Evolutionary conservation across 371 early-diverging fungal species (phyloP), one percentile per base, ranked within the genome.

Genomic region (Apophysomyces elegans): DNA sequence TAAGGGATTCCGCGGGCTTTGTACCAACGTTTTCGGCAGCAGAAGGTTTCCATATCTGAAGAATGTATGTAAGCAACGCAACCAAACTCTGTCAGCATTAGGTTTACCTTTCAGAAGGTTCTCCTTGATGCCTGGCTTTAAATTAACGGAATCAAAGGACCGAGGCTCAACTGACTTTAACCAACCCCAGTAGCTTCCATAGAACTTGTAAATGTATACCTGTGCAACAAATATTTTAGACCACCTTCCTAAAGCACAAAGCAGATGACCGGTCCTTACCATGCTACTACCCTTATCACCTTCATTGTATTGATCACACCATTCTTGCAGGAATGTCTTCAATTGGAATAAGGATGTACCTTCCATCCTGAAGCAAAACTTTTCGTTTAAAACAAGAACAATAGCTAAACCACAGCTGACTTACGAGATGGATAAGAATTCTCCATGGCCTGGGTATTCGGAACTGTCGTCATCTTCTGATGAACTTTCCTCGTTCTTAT

Each of bases 1-100:
- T 96, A 97, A 11, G 98, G 98, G 59, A 97, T 92, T 7, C 96
- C 97, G 26, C 95, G 87, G 50, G 91, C 90, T 4, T 87, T 72
- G 65, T 96, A 97, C 97, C 96, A 96, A 21, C 57, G 56, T 21
- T 73, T 72, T 39, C 74, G 73, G n/a, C 58, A 46, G 59, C 71
- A 68, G 68, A 81, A 81, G 0, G 65, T 63, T 16, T 68, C 62
- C n/a, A 81, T 72, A 54, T 81, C 82, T 66, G 62, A n/a, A 11
- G 5, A 5, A 7, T 21, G 11, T 7, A 26, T 6, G 9, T 50
- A 5, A 50, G 21, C 11, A 5, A 21, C 6, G 9, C 11, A 21
- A 21, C 21, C 4, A 21, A 7, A 47, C 11, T 16, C 5, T n/a
- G 37, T 14, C 12, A 39, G 18, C 5, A 13, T 6, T 18, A 39